Percentiles rank a stretch among this genome's conserved stretches.
Evolutionary conservation across 1,139 yeast species (phyloP).

Genomic region (Petasospora fabianii): DNA sequence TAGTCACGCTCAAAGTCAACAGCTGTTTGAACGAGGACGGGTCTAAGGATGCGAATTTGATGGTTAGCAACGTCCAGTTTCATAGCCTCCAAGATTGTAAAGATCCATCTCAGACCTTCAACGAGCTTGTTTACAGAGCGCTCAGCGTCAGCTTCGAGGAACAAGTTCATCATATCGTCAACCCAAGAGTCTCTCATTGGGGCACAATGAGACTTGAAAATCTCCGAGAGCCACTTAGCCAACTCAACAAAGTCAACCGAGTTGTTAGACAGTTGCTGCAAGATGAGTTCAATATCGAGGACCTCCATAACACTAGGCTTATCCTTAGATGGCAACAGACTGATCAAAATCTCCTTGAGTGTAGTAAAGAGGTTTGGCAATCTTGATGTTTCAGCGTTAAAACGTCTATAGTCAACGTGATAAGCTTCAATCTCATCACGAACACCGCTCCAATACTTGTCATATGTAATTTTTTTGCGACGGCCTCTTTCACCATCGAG

Average conservation of each 20-base stretch:
- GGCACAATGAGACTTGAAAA: slow-evolving; percentile 83
- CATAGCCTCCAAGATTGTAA: slow-evolving; percentile 92
- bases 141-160: slow-evolving; percentile 56
- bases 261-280: slow-evolving; percentile 71
- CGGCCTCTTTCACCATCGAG: slow-evolving; percentile 87
- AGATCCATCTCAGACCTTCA: slow-evolving; percentile 74
- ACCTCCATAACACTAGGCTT: slow-evolving; percentile 65
- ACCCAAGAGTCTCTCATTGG: slow-evolving; percentile 96
- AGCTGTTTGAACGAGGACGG: slow-evolving; percentile 82
- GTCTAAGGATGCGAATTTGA: slow-evolving; percentile 81
- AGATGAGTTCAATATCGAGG: slow-evolving; percentile 70
- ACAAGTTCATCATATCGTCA: slow-evolving; percentile 72
- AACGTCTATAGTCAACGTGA: slow-evolving; percentile 27
- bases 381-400: slow-evolving; percentile 42
- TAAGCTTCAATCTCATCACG: slow-evolving; percentile 25
- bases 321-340: slow-evolving; percentile 77
- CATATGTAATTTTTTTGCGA: slow-evolving; percentile 70
- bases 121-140: slow-evolving; percentile 56
- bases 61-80: slow-evolving; percentile 94
- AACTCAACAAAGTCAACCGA: slow-evolving; percentile 66
- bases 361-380: slow-evolving; percentile 71
- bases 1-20: slow-evolving; percentile 91
- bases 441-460: slow-evolving; percentile 80
- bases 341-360: slow-evolving; percentile 68
- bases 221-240: slow-evolving; percentile 66